Evolutionary conservation across 2,329 filamentous ascomycete genomes (phyloP), one percentile per base, ranked within the genome.

Genomic region (Hortaea werneckii): DNA sequence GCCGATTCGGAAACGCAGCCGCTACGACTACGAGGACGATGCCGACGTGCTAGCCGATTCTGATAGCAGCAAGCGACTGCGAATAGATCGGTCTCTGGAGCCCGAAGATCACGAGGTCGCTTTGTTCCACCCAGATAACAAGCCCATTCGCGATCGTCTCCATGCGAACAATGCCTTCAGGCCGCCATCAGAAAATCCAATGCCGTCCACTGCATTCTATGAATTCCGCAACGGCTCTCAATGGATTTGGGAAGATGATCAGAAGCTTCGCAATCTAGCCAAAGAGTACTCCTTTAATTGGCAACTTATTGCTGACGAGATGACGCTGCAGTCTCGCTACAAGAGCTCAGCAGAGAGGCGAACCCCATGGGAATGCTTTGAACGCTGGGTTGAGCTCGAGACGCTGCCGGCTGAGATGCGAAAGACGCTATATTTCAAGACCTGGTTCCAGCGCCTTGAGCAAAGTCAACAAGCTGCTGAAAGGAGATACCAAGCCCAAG

Each of bases 281-380:
- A 85, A 87, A 56, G 87, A 96, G 52, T 94, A 92, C 60, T 87
- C 87, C 0, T 96, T 95, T 70, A 98, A 98, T 58, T 98, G 92
- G 92, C 94, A 88, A 3, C 73, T 98, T 5, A 95, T 96, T 44
- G 86, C 89, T 1, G 85, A 79, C 55, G 82, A 90, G 49, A 71
- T 96, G 44, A 76, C 80, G 1, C 76, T 83, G 11, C 80, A 79
- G 43, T 94, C 87, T 0, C 64, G 81, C 10, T 94, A 87, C 59
- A 77, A 80, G n/a, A 90, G 89, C 13, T 87, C 87, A 1, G 81
- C 87, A 8, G 90, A 96, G 62, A 78, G 92, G 50, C 79, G 92
- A 41, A 96, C 90, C 2, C 88, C 90, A 0, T 98, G 92, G 92
- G 92, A 98, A 68, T 98, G 92, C 62, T 98, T 98, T 58, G 92